phyloP scores from a whole-genome alignment of 163 green algal genomes.

The Volvox carteri region DNA sequence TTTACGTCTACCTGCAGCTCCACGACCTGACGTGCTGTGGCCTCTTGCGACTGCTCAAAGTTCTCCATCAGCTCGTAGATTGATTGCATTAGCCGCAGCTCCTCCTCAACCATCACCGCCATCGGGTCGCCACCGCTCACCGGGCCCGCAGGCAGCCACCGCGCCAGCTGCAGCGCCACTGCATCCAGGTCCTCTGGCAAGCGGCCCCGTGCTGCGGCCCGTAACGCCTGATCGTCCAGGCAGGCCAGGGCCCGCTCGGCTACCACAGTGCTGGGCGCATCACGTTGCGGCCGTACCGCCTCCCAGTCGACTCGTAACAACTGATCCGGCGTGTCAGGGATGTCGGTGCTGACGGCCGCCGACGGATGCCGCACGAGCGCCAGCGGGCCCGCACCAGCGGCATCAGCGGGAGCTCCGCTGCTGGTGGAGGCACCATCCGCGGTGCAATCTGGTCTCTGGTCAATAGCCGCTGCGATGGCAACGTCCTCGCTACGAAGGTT shows the following conservation, averaged over 20 bases:
- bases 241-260: conserved; percentile 45
- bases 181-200: conserved; percentile 3
- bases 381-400: neutral
- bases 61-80: conserved; percentile 51
- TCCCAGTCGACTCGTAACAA: conserved; percentile 16
- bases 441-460: neutral
- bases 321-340: neutral
- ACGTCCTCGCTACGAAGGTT: neutral
- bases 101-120: conserved; percentile 63
- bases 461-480: neutral
- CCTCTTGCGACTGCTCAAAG: conserved; percentile 45
- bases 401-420: conserved; percentile 3
- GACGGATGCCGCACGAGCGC: neutral
- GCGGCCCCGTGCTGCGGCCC: neutral
- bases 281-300: neutral
- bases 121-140: conserved; percentile 51
- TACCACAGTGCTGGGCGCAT: conserved; percentile 33
- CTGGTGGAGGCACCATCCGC: conserved; percentile 1
- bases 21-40: neutral
- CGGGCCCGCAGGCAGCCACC: conserved; percentile 60
- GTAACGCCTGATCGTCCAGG: conserved; percentile 5
- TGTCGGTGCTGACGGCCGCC: neutral
- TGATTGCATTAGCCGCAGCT: conserved; percentile 57
- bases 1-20: conserved; percentile 43
- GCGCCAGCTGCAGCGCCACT: conserved; percentile 41